A percentile compares a stretch with the other conserved stretches of the same genome.
Conservation (phyloP, 768 basidiomycete genomes). For the Harrya chromipes region DNA sequence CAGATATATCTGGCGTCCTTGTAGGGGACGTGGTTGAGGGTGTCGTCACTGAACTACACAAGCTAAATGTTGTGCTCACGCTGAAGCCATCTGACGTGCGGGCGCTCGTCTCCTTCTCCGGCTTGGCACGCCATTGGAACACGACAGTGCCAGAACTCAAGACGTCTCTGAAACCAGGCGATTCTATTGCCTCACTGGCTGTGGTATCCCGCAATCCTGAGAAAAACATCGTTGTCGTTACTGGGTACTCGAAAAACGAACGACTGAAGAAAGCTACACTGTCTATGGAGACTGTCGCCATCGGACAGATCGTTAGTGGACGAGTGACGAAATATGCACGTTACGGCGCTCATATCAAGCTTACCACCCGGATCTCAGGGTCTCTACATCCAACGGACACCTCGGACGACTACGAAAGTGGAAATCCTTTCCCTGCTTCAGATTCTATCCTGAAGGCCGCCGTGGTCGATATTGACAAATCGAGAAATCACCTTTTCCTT, state of each 20-base stretch:
- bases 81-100: conserved; percentile 67
- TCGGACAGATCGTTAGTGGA: conserved; percentile 78
- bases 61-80: conserved; percentile 74
- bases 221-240: conserved; percentile 83
- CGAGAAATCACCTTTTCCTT: conserved; percentile 67
- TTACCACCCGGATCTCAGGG: conserved; percentile 69
- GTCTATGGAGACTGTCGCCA: conserved; percentile 59
- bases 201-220: conserved; percentile 89
- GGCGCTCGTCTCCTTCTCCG: conserved; percentile 84
- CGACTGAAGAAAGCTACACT: conserved; percentile 48
- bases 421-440: conserved; percentile 53
- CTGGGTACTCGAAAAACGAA: conserved; percentile 62
- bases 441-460: conserved; percentile 67
- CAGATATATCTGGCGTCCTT: conserved; percentile 70
- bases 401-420: conserved; percentile 71
- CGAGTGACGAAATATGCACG: conserved; percentile 73
- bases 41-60: conserved; percentile 75
- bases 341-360: conserved; percentile 73
- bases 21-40: conserved; percentile 75
- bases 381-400: conserved; percentile 79
- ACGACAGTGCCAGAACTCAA: conserved; percentile 66
- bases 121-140: conserved; percentile 76
- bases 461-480: conserved; percentile 66
- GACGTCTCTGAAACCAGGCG: conserved; percentile 59
- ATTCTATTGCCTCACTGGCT: conserved; percentile 69